These are phyloP conservation scores for Heterococcus sp. DNA, from an alignment of 108 stramenopile genomes.

Conservation along the genomic window DNA sequence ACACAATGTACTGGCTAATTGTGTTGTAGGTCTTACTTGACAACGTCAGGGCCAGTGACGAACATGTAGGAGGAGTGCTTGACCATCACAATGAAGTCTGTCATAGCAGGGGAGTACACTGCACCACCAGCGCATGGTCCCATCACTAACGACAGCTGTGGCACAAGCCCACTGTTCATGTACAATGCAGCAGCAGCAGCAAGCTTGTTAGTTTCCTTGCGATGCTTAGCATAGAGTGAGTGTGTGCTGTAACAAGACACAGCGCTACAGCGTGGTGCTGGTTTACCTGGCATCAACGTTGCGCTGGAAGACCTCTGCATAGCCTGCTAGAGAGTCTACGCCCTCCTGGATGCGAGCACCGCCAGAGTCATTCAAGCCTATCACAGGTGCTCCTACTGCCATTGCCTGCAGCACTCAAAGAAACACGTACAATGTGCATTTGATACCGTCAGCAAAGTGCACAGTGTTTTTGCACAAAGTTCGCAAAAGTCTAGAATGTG, in stretches of 20 bases:
- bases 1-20: too few relatives aligned
- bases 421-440: too few relatives aligned
- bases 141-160: constrained; percentile 67
- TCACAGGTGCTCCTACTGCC: constrained; percentile 88
- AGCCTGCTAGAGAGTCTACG: constrained; percentile 88
- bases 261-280: too few relatives aligned
- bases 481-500: too few relatives aligned
- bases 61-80: constrained; percentile 93
- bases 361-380: constrained; percentile 97
- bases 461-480: too few relatives aligned
- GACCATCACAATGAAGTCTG: constrained; percentile 99
- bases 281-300: constrained; percentile 81
- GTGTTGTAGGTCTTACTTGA: background rate
- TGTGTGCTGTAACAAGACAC: constrained; percentile 89
- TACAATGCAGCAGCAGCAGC: too few relatives aligned
- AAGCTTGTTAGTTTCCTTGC: too few relatives aligned
- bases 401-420: constrained; percentile 49
- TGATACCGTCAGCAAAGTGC: too few relatives aligned
- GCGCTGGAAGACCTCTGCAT: constrained; percentile 97
- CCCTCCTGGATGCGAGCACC: constrained; percentile 99
- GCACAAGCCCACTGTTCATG: constrained; percentile 16
- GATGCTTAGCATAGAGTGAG: too few relatives aligned
- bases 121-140: constrained; percentile 77
- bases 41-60: constrained; percentile 70
- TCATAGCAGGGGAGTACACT: constrained; percentile 98